Evolutionary conservation across 495 filamentous ascomycete species (phyloP), one percentile per base, ranked within the genome.

Genomic region (Neurospora hispaniola): DNA sequence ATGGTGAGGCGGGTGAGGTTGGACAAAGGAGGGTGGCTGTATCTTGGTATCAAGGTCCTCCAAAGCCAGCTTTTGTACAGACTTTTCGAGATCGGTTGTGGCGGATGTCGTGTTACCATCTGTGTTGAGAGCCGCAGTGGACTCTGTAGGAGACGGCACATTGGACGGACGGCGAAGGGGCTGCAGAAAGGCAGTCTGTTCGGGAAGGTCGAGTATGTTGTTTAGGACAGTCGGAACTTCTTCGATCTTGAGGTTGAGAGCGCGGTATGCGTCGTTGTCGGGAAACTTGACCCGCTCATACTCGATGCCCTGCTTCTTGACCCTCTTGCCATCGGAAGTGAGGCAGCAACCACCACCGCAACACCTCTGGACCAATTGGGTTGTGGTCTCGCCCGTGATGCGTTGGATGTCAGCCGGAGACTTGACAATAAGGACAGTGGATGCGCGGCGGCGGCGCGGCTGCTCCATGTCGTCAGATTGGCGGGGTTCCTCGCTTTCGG

Each of bases 331-430:
- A 9, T 73, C 86, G 69, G 90, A 84, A 70, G 89, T 85, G 77
- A 93, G 87, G 80, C 94, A 98, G 83, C 96, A 98, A 54, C 95
- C 94, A 70, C 95, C 94, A 42, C 96, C 96, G 79, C 96, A 99
- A 84, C 96, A 99, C 83, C 91, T 82, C 83, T 87, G 76, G 79
- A 87, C 84, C 84, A 91, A 77, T 76, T 86, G 81, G 69, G 89
- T 89, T 18, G 87, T 88, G 8, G 87, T 84, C 78, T 88, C 86
- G 70, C 87, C 88, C 69, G 89, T 89, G 35, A 97, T 87, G 73
- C 90, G 84, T 76, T 89, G 86, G 73, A 96, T 90, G 76, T 95
- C 92, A 31, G 89, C 86, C 0, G 91, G 86, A 79, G 88, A 92
- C 77, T 92, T 89, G 1, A 92, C 90, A 74, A 96, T 91, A 72